Conservation (phyloP, 2,329 filamentous ascomycete genomes). For the Diaporthe sp. region DNA sequence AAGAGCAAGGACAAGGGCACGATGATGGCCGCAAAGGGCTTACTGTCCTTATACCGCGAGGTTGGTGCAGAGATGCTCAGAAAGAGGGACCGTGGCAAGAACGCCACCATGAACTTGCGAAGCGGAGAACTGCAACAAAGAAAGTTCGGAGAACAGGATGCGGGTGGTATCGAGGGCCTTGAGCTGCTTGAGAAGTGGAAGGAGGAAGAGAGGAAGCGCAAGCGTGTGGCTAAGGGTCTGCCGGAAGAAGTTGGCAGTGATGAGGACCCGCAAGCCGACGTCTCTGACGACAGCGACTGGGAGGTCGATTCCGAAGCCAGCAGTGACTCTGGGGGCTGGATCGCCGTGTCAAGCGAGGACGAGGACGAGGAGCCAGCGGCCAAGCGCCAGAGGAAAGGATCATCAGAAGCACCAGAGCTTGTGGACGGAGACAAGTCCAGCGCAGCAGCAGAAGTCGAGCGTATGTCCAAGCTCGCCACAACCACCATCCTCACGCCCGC, state of each 20-base stretch:
- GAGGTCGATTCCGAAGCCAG: slow-evolving; percentile 73
- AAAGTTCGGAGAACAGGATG: slow-evolving; percentile 85
- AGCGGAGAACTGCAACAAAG: slow-evolving; percentile 81
- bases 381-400: slow-evolving; percentile 71
- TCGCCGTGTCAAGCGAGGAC: slow-evolving; percentile 84
- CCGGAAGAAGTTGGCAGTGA: slow-evolving; percentile 73
- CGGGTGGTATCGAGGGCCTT: slow-evolving; percentile 89
- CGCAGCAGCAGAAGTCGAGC: slow-evolving; percentile 59
- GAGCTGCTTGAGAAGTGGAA: slow-evolving; percentile 95
- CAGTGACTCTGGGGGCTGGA: slow-evolving; percentile 88
- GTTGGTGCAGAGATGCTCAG: slow-evolving; percentile 90
- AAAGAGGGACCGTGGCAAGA: slow-evolving; percentile 92
- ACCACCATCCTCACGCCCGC: slow-evolving; percentile 95
- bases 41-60: slow-evolving; percentile 91
- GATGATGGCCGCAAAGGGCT: slow-evolving; percentile 97
- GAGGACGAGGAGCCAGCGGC: slow-evolving; percentile 80
- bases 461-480: slow-evolving; percentile 84
- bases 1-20: slow-evolving; percentile 99
- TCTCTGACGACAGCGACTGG: slow-evolving; percentile 75
- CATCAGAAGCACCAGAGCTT: slow-evolving; percentile 48
- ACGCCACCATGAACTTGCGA: slow-evolving; percentile 84
- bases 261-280: slow-evolving; percentile 73
- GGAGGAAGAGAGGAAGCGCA: slow-evolving; percentile 85
- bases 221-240: slow-evolving; percentile 77
- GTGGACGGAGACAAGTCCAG: slow-evolving; percentile 59